Percentiles rank a stretch among this genome's conserved stretches.
phyloP scores from a whole-genome alignment of 371 early-diverging fungal genomes.

The Mucor piriformis region DNA sequence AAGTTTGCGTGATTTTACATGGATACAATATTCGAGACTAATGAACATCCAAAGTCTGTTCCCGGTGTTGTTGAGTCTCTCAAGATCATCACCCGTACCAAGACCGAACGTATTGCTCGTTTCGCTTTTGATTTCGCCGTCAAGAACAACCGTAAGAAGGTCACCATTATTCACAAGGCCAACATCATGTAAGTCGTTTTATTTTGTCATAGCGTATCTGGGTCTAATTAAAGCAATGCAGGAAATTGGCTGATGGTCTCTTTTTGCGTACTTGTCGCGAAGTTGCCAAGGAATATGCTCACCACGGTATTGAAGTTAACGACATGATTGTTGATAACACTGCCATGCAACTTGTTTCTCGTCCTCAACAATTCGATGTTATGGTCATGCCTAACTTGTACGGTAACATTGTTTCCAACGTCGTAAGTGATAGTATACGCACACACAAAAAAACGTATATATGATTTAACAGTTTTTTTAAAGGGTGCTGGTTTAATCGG shows the following conservation, averaged over 20 bases:
- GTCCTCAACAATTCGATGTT: conserved; percentile 97
- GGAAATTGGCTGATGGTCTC: conserved; percentile 96
- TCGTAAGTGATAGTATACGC: conserved; percentile 37
- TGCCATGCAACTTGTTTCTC: conserved; percentile 96
- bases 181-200: conserved; percentile 89
- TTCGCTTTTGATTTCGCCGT: conserved; percentile 98
- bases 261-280: conserved; percentile 94
- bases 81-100: conserved; percentile 92
- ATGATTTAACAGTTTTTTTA: background rate
- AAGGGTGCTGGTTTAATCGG: conserved; percentile 93
- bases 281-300: conserved; percentile 88
- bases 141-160: conserved; percentile 94
- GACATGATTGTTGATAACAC: conserved; percentile 99
- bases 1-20: too few relatives aligned
- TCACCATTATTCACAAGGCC: conserved; percentile 98
- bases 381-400: conserved; percentile 98
- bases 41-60: conserved; percentile 81
- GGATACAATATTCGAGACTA: too few relatives aligned
- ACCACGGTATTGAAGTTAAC: conserved; percentile 84
- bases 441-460: background rate
- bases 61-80: conserved; percentile 97
- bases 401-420: conserved; percentile 95
- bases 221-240: conserved; percentile 22
- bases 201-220: background rate
- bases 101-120: conserved; percentile 96